Conservation (phyloP, 2,329 filamentous ascomycete genomes). For the Pseudopithomyces chartarum region DNA sequence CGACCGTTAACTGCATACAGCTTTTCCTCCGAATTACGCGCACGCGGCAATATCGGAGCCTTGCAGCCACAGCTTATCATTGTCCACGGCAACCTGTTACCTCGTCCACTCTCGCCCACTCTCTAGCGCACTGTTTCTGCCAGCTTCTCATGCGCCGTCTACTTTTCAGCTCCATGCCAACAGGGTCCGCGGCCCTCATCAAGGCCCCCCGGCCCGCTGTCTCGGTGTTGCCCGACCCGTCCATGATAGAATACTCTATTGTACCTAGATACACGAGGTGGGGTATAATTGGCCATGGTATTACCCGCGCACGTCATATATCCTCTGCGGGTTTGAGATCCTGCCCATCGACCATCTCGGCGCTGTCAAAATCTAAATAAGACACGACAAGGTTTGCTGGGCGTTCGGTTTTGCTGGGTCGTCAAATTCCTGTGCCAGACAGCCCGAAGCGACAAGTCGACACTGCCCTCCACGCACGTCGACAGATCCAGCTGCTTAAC, state of each 20-base stretch:
- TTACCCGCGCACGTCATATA: not conserved
- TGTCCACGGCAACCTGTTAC: not conserved
- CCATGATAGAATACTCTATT: not conserved
- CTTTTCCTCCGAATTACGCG: constrained; percentile 6
- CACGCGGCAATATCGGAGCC: constrained; percentile 1
- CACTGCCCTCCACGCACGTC: not conserved
- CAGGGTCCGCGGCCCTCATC: not conserved
- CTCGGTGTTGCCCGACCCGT: not conserved
- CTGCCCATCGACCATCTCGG: constrained; percentile 6
- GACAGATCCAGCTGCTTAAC: not conserved
- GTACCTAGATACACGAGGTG: constrained; percentile 3
- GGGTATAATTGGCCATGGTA: constrained; percentile 5
- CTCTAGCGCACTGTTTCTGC: not conserved
- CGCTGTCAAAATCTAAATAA: not conserved
- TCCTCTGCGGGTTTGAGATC: constrained; percentile 5
- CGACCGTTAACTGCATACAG: constrained; percentile 11
- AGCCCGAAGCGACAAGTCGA: not conserved
- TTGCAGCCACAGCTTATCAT: constrained; percentile 8
- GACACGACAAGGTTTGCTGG: constrained; percentile 6
- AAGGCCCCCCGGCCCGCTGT: not conserved
- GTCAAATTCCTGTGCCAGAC: not conserved
- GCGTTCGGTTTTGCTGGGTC: not conserved
- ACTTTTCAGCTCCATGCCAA: not conserved
- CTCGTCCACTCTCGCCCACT: not conserved
- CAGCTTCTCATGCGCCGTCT: not conserved